Conservation (phyloP, 192 early-diverging fungal genomes). For the Mortierella antarctica region DNA sequence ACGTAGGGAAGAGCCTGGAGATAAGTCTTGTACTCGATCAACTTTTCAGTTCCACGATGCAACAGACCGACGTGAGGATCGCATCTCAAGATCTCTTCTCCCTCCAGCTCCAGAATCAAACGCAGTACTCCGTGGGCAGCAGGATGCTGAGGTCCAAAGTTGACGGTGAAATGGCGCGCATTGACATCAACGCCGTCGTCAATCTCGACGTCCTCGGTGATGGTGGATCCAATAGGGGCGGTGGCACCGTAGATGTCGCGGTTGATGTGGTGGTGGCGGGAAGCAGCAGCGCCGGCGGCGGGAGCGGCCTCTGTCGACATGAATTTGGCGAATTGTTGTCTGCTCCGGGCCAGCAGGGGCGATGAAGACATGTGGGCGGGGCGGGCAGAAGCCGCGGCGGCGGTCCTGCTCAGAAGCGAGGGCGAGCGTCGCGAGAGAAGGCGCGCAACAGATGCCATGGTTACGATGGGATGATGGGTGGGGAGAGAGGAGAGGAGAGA, state of each 20-base stretch:
- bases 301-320: conserved; percentile 30
- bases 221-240: conserved; percentile 27
- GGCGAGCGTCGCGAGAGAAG: conserved; percentile 48
- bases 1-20: conserved; percentile 95
- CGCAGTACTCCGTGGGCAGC: conserved; percentile 97
- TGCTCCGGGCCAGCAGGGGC: conserved; percentile 8
- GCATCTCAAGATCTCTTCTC: conserved; percentile 90
- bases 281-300: neutral
- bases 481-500: neutral
- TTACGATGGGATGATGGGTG: neutral
- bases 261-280: conserved; percentile 42
- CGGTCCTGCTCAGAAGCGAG: conserved; percentile 26
- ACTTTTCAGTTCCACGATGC: conserved; percentile 98
- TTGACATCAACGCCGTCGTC: conserved; percentile 62
- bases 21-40: conserved; percentile 99
- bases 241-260: conserved; percentile 13
- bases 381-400: conserved; percentile 3
- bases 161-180: conserved; percentile 87
- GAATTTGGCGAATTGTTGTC: conserved; percentile 14
- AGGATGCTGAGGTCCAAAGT: conserved; percentile 99
- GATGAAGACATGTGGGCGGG: conserved; percentile 10
- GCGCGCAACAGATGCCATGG: conserved; percentile 49
- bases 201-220: conserved; percentile 48
- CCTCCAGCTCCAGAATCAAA: conserved; percentile 93
- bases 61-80: conserved; percentile 98